A percentile compares a stretch with the other conserved stretches of the same genome.
These are phyloP conservation scores for Malbranchea cinnamomea DNA, from an alignment of 2,329 filamentous ascomycete species.

Conservation along the genomic window DNA sequence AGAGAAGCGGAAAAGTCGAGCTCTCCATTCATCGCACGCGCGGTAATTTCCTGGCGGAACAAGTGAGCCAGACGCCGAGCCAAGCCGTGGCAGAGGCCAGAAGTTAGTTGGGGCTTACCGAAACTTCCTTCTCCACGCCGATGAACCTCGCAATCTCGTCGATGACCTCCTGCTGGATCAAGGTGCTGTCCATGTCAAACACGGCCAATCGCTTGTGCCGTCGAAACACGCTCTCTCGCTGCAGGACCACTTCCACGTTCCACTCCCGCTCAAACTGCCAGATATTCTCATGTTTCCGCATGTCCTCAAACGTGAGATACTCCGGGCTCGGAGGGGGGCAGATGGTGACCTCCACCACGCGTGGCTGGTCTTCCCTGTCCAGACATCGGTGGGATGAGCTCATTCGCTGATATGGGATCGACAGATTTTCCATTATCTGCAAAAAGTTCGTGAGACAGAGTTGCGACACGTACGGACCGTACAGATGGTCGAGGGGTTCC, in stretches of 20 bases:
- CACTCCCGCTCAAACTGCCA: slow-evolving; percentile 77
- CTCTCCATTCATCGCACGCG: slow-evolving; percentile 89
- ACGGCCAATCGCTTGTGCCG: slow-evolving; percentile 75
- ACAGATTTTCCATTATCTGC: slow-evolving; percentile 34
- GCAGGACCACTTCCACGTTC: slow-evolving; percentile 73
- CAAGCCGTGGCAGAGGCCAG: background rate
- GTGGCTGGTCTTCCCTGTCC: slow-evolving; percentile 32
- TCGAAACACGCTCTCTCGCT: slow-evolving; percentile 57
- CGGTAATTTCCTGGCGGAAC: slow-evolving; percentile 53
- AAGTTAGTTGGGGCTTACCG: slow-evolving; percentile 28
- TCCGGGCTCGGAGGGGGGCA: slow-evolving; percentile 34
- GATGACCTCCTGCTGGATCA: slow-evolving; percentile 96
- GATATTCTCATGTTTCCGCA: slow-evolving; percentile 67
- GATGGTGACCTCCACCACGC: slow-evolving; percentile 39
- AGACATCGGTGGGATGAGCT: slow-evolving; percentile 34
- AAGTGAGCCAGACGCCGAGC: slow-evolving; percentile 1
- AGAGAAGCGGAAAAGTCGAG: slow-evolving; percentile 80
- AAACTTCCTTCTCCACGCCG: slow-evolving; percentile 67
- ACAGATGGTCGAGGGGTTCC: slow-evolving; percentile 40
- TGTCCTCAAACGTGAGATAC: slow-evolving; percentile 43
- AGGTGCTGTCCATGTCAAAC: slow-evolving; percentile 97
- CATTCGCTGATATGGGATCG: slow-evolving; percentile 35
- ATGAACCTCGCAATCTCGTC: slow-evolving; percentile 81
- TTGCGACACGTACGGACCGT: slow-evolving; percentile 39
- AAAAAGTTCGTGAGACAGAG: slow-evolving; percentile 42